Evolutionary conservation across 129 eudicot species (phyloP).

Genomic region (Glebionis coronaria): DNA sequence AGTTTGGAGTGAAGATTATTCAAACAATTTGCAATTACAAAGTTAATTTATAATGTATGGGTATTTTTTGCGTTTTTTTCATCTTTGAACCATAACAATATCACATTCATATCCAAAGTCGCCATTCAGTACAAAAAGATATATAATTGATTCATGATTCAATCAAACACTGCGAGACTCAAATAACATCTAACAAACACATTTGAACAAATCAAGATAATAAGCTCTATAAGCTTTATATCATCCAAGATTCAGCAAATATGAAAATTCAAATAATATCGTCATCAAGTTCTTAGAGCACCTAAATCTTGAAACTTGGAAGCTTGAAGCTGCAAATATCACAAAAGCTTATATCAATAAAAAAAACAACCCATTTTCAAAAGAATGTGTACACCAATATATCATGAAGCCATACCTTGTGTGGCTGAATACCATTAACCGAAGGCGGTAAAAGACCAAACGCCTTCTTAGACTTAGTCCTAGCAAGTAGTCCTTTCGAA

Average conservation of each 20-base stretch:
- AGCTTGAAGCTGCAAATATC: conserved; percentile 34
- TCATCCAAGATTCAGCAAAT: conserved; percentile 2
- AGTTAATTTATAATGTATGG: not conserved
- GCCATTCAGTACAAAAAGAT: not conserved
- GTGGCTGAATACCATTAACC: conserved; percentile 36
- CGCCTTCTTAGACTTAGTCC: conserved; percentile 58
- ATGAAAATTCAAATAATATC: no score
- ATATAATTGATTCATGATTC: not conserved
- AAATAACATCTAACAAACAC: conserved; percentile 1
- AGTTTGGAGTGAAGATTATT: conserved; percentile 45
- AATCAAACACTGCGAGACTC: not conserved
- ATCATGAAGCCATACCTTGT: conserved; percentile 31
- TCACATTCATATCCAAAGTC: not conserved
- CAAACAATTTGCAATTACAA: conserved; percentile 6
- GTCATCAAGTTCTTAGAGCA: conserved; percentile 31
- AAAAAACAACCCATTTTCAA: not conserved
- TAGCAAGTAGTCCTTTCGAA: conserved; percentile 65
- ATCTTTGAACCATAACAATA: no score
- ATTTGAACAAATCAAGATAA: conserved; percentile 7
- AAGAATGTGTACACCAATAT: not conserved
- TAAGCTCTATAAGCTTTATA: conserved; percentile 1
- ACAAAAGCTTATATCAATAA: not conserved
- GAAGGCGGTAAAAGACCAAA: conserved; percentile 27
- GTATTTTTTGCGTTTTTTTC: not conserved
- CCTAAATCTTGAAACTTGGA: conserved; percentile 32